Conservation (phyloP, 129 eudicot genomes). For the Apium graveolens region DNA sequence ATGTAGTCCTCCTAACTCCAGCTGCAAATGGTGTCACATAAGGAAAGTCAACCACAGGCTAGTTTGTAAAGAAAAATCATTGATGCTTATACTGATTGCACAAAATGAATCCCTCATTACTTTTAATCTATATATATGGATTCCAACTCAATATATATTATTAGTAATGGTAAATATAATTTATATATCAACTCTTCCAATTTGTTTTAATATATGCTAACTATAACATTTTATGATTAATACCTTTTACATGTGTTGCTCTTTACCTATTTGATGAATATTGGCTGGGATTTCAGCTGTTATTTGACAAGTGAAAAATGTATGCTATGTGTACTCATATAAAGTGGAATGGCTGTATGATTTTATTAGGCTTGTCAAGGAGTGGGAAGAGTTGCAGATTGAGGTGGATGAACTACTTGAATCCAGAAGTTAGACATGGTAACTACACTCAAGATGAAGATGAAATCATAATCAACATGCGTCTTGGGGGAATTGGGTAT, state of each 20-base stretch:
- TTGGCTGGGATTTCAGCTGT: neutral
- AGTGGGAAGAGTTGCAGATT: constrained; percentile 53
- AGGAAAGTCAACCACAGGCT: no score
- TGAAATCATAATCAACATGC: constrained; percentile 25
- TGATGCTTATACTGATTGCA: no score
- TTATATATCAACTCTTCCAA: neutral
- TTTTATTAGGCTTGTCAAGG: constrained; percentile 16
- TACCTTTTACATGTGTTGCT: neutral
- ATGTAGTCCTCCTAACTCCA: no score
- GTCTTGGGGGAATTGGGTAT: constrained; percentile 28
- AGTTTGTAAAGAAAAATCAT: no score
- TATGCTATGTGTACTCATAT: neutral
- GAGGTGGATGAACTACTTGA: constrained; percentile 40
- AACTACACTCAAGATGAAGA: constrained; percentile 34
- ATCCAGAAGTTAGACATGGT: constrained; percentile 33
- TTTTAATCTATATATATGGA: no score
- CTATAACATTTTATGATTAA: neutral
- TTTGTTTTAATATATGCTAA: neutral
- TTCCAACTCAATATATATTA: neutral
- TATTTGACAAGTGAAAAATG: neutral
- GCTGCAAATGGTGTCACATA: no score
- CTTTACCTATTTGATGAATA: neutral
- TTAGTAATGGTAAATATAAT: neutral
- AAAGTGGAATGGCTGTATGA: neutral
- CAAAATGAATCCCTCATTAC: no score